A percentile compares a stretch with the other conserved stretches of the same genome.
Conservation (phyloP, 441 rosid species). For the Viola pubescens region DNA sequence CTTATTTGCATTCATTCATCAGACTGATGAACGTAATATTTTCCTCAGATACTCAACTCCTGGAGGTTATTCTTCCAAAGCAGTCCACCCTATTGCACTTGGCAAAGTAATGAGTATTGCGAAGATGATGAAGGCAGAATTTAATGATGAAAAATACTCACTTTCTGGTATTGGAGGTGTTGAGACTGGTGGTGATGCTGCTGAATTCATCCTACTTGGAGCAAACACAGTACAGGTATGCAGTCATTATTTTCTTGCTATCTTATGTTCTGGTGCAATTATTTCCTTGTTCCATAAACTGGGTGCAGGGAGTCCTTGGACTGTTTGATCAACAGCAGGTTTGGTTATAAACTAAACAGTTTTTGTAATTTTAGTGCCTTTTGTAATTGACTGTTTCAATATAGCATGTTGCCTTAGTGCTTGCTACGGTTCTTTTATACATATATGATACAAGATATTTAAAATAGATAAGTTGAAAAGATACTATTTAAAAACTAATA, state of each 20-base stretch:
- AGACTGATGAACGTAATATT: constrained; percentile 5
- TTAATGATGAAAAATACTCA: constrained; percentile 41
- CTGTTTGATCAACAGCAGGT: no score
- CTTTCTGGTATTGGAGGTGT: constrained; percentile 96
- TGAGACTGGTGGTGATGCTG: constrained; percentile 88
- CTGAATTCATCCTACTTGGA: constrained; percentile 87
- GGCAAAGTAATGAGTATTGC: constrained; percentile 87
- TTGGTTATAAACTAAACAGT: no score
- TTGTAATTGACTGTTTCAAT: no score
- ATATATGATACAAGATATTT: no score
- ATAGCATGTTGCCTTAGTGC: no score
- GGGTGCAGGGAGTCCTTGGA: no score
- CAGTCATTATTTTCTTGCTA: neutral
- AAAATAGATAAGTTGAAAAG: no score
- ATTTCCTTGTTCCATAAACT: neutral
- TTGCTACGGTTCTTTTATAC: no score
- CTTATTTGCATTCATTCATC: neutral
- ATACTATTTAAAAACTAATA: no score
- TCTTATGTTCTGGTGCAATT: neutral
- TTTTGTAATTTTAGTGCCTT: no score
- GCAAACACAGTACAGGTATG: constrained; percentile 88
- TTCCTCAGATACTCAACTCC: constrained; percentile 85
- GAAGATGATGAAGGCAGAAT: constrained; percentile 79
- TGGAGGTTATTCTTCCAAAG: constrained; percentile 88
- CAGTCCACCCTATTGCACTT: constrained; percentile 91